Conservation (phyloP, 2,329 filamentous ascomycete species). For the Colletotrichum lini region DNA sequence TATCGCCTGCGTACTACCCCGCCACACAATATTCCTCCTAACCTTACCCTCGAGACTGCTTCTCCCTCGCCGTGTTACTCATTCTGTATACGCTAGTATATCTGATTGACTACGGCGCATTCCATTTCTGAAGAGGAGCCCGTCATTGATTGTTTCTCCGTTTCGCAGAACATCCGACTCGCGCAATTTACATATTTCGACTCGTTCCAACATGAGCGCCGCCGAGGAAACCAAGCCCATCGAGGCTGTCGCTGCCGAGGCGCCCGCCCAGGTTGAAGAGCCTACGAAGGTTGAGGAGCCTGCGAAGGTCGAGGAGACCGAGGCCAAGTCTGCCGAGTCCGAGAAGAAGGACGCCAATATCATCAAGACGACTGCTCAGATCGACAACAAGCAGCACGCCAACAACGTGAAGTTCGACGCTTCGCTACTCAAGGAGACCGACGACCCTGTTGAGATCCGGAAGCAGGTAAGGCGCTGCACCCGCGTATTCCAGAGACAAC, state of each 20-base stretch:
- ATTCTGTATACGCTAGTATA: neutral
- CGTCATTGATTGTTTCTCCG: neutral
- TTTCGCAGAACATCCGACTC: slow-evolving; percentile 1
- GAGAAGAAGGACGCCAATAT: slow-evolving; percentile 50
- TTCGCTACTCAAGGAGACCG: slow-evolving; percentile 75
- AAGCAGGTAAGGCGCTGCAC: slow-evolving; percentile 74
- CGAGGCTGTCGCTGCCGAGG: slow-evolving; percentile 52
- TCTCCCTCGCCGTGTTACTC: slow-evolving; percentile 19
- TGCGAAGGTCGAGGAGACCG: slow-evolving; percentile 43
- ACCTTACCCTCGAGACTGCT: slow-evolving; percentile 1
- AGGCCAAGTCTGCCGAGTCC: slow-evolving; percentile 45
- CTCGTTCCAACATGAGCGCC: slow-evolving; percentile 54
- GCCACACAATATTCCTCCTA: slow-evolving; percentile 30
- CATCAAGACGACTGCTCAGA: slow-evolving; percentile 61
- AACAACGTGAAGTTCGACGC: slow-evolving; percentile 82
- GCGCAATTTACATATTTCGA: neutral
- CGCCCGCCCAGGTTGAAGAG: slow-evolving; percentile 43
- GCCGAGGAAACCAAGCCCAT: slow-evolving; percentile 57
- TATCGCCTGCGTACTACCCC: slow-evolving; percentile 29
- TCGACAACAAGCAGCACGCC: slow-evolving; percentile 55
- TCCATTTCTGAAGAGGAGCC: neutral
- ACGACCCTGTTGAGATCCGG: slow-evolving; percentile 85
- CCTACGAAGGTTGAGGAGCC: slow-evolving; percentile 47
- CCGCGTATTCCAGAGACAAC: no score
- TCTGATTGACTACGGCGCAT: neutral